Percentiles rank a stretch among this genome's conserved stretches.
phyloP scores from a whole-genome alignment of 1,139 yeast species.

The Lodderomyces metapsilosis region DNA sequence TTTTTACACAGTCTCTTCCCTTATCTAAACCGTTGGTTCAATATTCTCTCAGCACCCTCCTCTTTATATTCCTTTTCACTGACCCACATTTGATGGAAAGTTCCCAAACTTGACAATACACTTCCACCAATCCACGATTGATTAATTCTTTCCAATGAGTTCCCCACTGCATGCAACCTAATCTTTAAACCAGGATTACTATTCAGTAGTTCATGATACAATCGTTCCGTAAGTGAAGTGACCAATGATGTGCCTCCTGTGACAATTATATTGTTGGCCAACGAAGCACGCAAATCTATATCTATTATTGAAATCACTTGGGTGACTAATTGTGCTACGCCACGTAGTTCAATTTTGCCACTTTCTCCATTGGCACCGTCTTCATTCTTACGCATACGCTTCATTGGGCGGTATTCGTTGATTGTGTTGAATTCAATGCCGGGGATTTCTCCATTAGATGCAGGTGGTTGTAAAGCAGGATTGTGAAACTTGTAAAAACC shows the following conservation, averaged over 20 bases:
- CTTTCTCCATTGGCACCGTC: slow-evolving; percentile 20
- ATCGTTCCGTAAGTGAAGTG: slow-evolving; percentile 85
- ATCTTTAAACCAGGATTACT: slow-evolving; percentile 90
- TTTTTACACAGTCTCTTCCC: no score
- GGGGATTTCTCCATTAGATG: slow-evolving; percentile 36
- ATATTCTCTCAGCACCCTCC: slow-evolving; percentile 79
- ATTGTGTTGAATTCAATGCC: slow-evolving; percentile 30
- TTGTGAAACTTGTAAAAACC: slow-evolving; percentile 36
- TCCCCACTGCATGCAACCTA: slow-evolving; percentile 85
- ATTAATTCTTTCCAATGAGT: slow-evolving; percentile 74
- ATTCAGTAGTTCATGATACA: slow-evolving; percentile 69
- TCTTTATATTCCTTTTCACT: slow-evolving; percentile 89
- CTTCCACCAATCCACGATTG: slow-evolving; percentile 97
- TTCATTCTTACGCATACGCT: slow-evolving; percentile 50
- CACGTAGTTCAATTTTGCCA: slow-evolving; percentile 34
- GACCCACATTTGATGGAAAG: slow-evolving; percentile 97
- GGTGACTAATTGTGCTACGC: slow-evolving; percentile 68
- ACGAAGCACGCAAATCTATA: slow-evolving; percentile 84
- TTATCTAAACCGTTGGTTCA: slow-evolving; percentile 70
- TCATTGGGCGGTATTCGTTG: slow-evolving; percentile 69
- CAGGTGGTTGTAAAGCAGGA: slow-evolving; percentile 23
- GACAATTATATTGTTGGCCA: slow-evolving; percentile 87
- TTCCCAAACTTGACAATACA: slow-evolving; percentile 86
- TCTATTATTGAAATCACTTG: slow-evolving; percentile 72
- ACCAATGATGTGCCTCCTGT: slow-evolving; percentile 87